Conservation (phyloP, 2,329 filamentous ascomycete genomes). For the Pseudogymnoascus verrucosus region DNA sequence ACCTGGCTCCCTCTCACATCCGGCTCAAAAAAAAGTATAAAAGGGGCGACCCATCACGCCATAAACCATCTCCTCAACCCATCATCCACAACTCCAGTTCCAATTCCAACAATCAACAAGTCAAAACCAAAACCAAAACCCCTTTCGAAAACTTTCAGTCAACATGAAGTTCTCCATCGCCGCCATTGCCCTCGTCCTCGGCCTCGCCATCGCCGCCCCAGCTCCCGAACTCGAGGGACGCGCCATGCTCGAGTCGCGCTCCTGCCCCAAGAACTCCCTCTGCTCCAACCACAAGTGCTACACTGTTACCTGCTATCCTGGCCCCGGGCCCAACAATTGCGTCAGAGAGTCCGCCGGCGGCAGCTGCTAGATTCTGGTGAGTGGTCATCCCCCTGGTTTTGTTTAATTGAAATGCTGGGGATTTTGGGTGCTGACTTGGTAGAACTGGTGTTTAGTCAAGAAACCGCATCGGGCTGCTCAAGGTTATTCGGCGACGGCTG, state of each 20-base stretch:
- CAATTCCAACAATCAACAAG: not conserved
- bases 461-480: not conserved
- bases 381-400: not conserved
- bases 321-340: not conserved
- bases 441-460: no score
- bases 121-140: not conserved
- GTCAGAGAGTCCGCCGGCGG: not conserved
- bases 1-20: not conserved
- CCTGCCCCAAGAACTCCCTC: not conserved
- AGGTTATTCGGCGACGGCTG: not conserved
- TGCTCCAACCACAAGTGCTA: not conserved
- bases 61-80: not conserved
- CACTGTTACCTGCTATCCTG: not conserved
- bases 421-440: not conserved
- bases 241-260: not conserved
- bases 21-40: not conserved
- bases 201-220: slow-evolving; percentile 16
- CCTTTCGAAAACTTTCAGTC: not conserved
- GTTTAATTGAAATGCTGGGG: not conserved
- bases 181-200: not conserved
- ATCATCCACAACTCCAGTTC: not conserved
- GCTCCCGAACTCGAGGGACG: slow-evolving; percentile 11
- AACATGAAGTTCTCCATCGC: not conserved
- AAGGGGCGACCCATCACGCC: not conserved
- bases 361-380: not conserved